Percentiles rank a stretch among this genome's conserved stretches.
Conservation (phyloP, 345 rosid genomes). For the Eutrema japonicum region DNA sequence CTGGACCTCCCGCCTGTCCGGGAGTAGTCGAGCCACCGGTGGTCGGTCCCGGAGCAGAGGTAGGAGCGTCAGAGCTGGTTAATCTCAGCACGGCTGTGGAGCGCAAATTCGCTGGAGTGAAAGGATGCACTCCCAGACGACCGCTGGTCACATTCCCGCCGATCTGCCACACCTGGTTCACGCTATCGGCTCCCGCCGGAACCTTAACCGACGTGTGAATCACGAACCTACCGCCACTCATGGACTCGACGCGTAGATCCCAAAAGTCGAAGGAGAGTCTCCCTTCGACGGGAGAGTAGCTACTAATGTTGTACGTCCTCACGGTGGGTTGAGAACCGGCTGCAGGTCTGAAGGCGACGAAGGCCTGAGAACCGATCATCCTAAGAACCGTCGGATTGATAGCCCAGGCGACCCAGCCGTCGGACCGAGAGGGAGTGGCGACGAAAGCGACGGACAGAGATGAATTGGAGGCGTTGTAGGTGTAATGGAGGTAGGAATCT, state of each 20-base stretch:
- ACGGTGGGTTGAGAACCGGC: conserved; percentile 31
- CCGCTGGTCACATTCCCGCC: conserved; percentile 55
- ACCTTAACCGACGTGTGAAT: conserved; percentile 65
- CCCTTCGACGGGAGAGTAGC: conserved; percentile 38
- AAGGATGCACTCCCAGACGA: conserved; percentile 43
- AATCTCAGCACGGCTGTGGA: conserved; percentile 40
- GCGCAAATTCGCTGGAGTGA: conserved; percentile 15
- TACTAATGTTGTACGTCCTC: conserved; percentile 59
- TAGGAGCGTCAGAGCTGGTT: background rate
- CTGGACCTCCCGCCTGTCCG: conserved; percentile 32
- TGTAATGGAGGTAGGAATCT: conserved; percentile 64
- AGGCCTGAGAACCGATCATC: conserved; percentile 72
- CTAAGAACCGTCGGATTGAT: conserved; percentile 59
- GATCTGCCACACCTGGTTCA: conserved; percentile 91
- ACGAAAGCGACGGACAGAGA: conserved; percentile 80
- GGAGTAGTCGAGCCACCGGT: conserved; percentile 27
- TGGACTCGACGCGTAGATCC: conserved; percentile 53
- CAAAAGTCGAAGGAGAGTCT: conserved; percentile 61
- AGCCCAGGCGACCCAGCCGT: conserved; percentile 86
- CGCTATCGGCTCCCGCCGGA: conserved; percentile 47
- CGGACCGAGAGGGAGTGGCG: conserved; percentile 51
- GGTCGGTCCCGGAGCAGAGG: conserved; percentile 7
- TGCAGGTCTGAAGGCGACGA: conserved; percentile 58
- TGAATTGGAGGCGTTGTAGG: conserved; percentile 67
- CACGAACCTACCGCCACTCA: conserved; percentile 32